Evolutionary conservation across 208 protist genomes (phyloP), one percentile per base, ranked within the genome.

Genomic region (Leishmania arabica): DNA sequence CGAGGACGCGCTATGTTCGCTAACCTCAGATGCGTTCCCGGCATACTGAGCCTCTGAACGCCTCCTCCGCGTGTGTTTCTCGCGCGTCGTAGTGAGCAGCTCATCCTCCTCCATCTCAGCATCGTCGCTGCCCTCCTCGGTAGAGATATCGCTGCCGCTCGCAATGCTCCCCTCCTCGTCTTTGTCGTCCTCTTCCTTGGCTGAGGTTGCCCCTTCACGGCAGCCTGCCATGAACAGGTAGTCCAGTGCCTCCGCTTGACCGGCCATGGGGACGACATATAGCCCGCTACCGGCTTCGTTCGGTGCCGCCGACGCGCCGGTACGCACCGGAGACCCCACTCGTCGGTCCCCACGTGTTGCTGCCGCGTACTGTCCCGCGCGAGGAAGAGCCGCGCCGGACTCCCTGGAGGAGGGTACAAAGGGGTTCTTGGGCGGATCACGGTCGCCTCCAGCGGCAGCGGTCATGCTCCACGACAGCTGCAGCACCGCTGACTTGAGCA

Each of bases 321-420:
- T 27, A 65, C 62, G 27, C 13, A 31, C 19, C 66, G 73, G 66
- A 54, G 31, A 69, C 47, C 79, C 80, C 13, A 45, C 58, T 19
- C 92, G 90, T 9, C 92, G 87, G n/a, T 90, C 89, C 1, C 73
- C 53, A 3, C 92, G 87, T 0, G 89, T 94, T 24, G 92, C 89
- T 42, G 90, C 78, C 5, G 86, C 92, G 74, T 94, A 96, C 68
- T 89, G 87, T 37, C 92, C 92, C 1, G 88, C 92, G 24, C 88
- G 83, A 37, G 75, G 31, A 37, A 56, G 37, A 15, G 54, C 31
- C 15, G 53, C 65, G 3, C 49, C 27, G 34, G 8, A 66, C 42
- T 78, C 82, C 34, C 47, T 80, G 47, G 37, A n/a, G 7, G 53
- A 21, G 60, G 71, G 65, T 27, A 62, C 71, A 17, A 17, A 21